Evolutionary conservation across 2,329 filamentous ascomycete species (phyloP).

Genomic region (Alternaria longipes): DNA sequence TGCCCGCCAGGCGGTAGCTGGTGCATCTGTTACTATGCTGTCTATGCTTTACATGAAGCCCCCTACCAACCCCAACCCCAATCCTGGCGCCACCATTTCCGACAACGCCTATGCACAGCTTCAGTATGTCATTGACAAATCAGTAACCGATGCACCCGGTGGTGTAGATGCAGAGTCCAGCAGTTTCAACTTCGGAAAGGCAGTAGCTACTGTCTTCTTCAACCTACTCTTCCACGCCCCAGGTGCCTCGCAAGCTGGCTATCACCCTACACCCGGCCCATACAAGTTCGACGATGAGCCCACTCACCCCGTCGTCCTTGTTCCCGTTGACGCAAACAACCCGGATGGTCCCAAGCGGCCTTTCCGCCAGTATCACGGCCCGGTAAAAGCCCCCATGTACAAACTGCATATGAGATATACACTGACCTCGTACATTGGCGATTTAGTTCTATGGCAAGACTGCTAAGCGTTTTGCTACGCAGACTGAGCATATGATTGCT

Average conservation of each 20-base stretch:
- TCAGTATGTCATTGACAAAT: conserved; percentile 13
- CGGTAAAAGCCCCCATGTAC: neutral
- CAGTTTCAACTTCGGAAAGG: conserved; percentile 34
- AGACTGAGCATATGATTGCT: conserved; percentile 21
- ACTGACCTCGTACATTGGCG: no score
- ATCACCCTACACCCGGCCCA: conserved; percentile 26
- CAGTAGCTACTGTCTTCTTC: conserved; percentile 29
- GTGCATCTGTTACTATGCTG: conserved; percentile 32
- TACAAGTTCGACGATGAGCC: conserved; percentile 39
- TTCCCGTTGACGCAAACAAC: conserved; percentile 34
- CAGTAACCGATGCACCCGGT: conserved; percentile 11
- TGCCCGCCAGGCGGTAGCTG: conserved; percentile 33
- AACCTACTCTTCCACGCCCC: conserved; percentile 25
- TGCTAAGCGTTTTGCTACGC: conserved; percentile 32
- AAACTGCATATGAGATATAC: no score
- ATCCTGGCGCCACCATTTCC: conserved; percentile 14
- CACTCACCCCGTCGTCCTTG: conserved; percentile 32
- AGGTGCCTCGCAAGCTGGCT: conserved; percentile 22
- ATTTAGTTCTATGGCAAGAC: conserved; percentile 30
- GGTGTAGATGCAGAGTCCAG: conserved; percentile 21
- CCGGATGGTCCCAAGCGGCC: conserved; percentile 30
- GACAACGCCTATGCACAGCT: conserved; percentile 23
- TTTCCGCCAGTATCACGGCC: conserved; percentile 28
- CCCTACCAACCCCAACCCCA: conserved; percentile 1
- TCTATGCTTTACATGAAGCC: conserved; percentile 23